Evolutionary conservation across 352 stramenopile species (phyloP).

Genomic region (Globisporangium sylvaticum): DNA sequence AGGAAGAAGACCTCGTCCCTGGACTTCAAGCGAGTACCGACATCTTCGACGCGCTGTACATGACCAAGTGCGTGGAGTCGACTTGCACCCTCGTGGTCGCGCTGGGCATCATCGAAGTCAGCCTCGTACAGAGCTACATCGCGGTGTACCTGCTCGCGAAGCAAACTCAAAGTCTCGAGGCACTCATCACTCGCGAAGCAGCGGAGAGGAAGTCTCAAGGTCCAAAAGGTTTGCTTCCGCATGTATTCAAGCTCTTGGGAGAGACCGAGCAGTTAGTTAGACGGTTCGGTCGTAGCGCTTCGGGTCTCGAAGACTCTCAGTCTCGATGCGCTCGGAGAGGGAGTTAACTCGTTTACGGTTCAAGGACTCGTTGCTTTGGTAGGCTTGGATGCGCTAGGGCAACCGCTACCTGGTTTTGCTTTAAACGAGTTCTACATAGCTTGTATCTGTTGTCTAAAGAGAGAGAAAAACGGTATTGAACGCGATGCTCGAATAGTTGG

Average conservation of each 20-base stretch:
- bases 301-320: too few relatives aligned
- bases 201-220: neutral
- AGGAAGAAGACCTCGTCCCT: neutral
- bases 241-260: neutral
- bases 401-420: too few relatives aligned
- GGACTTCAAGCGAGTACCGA: neutral
- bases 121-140: neutral
- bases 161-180: neutral
- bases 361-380: too few relatives aligned
- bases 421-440: too few relatives aligned
- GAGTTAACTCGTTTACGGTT: too few relatives aligned
- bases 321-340: too few relatives aligned
- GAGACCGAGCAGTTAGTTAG: neutral
- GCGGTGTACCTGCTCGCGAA: neutral
- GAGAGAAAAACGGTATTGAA: too few relatives aligned
- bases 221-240: neutral
- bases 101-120: neutral
- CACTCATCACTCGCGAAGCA: too few relatives aligned
- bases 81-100: neutral
- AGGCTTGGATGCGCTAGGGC: too few relatives aligned
- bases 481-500: too few relatives aligned
- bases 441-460: too few relatives aligned
- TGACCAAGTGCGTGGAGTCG: neutral
- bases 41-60: constrained; percentile 3
- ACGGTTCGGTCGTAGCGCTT: neutral